Conservation (phyloP, 2,329 filamentous ascomycete genomes). For the Venturia asperata region DNA sequence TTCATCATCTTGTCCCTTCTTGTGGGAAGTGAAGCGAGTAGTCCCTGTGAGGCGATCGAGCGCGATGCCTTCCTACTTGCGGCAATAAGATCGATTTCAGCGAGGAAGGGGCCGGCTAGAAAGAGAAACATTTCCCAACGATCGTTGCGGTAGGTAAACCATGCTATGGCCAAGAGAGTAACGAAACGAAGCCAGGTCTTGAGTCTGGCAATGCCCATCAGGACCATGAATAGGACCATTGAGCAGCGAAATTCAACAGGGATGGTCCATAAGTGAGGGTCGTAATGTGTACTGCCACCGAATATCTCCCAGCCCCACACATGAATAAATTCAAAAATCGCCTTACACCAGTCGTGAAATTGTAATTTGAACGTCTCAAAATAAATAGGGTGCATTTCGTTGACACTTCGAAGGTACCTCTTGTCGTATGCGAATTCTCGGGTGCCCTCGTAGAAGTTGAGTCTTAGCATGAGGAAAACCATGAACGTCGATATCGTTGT, state of each 20-base stretch:
- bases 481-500: conserved; percentile 23
- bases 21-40: background rate
- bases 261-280: conserved; percentile 57
- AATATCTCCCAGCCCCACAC: conserved; percentile 21
- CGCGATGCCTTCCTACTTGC: background rate
- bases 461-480: conserved; percentile 19
- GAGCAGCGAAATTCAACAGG: conserved; percentile 55
- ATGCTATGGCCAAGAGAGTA: conserved; percentile 37
- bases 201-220: conserved; percentile 46
- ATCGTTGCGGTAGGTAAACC: conserved; percentile 42
- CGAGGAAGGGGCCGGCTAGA: conserved; percentile 47
- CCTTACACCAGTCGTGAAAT: conserved; percentile 29
- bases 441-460: conserved; percentile 20
- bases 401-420: conserved; percentile 20
- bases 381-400: conserved; percentile 22
- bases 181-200: conserved; percentile 39
- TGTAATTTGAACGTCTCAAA: conserved; percentile 21
- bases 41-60: background rate
- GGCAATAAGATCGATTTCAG: conserved; percentile 44
- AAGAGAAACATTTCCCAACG: conserved; percentile 53
- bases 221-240: conserved; percentile 49
- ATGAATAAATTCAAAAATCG: conserved; percentile 31
- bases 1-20: conserved; percentile 1
- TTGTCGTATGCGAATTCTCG: conserved; percentile 21
- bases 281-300: conserved; percentile 36